Base-by-base conservation (phyloP, 805 yeast species). In the Zygosaccharomyces lentus region DNA sequence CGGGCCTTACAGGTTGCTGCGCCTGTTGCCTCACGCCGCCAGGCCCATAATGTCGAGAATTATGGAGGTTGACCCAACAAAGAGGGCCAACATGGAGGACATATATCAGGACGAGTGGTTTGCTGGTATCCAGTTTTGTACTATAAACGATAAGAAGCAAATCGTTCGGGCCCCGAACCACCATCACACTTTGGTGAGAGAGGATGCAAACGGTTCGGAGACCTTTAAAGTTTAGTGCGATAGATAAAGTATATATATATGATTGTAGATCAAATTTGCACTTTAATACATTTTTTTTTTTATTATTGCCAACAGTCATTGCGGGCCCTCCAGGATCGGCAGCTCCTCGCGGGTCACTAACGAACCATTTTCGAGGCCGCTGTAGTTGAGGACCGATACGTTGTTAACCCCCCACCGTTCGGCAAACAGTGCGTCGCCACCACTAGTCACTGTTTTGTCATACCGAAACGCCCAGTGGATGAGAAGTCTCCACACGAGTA, bases 1-100 rank as follows among this genome's bases (percentile, higher is more conserved):
- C 57, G 95, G 95, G 6, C 91, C 93, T 9, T 86, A 86, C 66
- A 72, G 95, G 61, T 69, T 86, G 53, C 78, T 86, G 82, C 77
- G 95, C 66, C 68, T 86, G 41, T 67, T 86, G 30, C 95, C 95
- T 4, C 95, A 86, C 63, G 89, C 91, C 6, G 71, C 93, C 12
- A 75, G 95, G 64, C 93, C 91, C 9, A 70, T 86, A 9, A 71
- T 86, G 25, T 81, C 84, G 19, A 73, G 68, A 48, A 84, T 86
- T 81, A 66, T 86, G 23, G 73, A 73, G 42, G 70, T 83, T 12
- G 87, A 84, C 52, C 81, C 84, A 9, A 46, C 48, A 1, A 69
- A 74, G 47, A 74, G 95, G 57, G 87, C 89, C 1, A 76, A 85
- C 1, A 66, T 86, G 59, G 76, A 75, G 25, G 89, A 84, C 26